These are phyloP conservation scores for Aspergillus sp. DNA, from an alignment of 2,329 filamentous ascomycete species.

Conservation along the genomic window DNA sequence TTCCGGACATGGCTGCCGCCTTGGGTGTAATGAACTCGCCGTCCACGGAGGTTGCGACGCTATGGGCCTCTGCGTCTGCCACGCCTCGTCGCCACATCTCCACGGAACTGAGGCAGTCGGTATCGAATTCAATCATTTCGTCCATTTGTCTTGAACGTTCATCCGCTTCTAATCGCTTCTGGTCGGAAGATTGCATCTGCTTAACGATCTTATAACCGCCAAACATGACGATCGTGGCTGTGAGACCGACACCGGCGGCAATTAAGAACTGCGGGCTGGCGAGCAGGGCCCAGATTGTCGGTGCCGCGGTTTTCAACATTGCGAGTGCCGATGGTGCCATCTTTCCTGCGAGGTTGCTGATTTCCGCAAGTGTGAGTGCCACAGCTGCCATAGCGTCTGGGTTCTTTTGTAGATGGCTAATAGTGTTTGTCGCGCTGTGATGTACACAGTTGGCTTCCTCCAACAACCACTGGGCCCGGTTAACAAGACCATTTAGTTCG, in stretches of 20 bases:
- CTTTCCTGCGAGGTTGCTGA: conserved; percentile 77
- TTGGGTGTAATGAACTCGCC: conserved; percentile 65
- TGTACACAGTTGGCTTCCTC: conserved; percentile 88
- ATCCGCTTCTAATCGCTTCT: neutral
- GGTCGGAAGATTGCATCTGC: conserved; percentile 58
- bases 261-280: conserved; percentile 93
- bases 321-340: conserved; percentile 78
- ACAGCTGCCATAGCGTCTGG: conserved; percentile 93
- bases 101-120: conserved; percentile 55
- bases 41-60: conserved; percentile 61
- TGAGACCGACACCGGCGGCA: conserved; percentile 81
- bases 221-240: conserved; percentile 92
- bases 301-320: conserved; percentile 75
- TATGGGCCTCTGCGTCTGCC: conserved; percentile 55
- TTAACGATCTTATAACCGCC: conserved; percentile 98
- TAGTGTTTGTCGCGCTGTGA: conserved; percentile 78
- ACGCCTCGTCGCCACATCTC: conserved; percentile 66
- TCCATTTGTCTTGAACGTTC: conserved; percentile 41
- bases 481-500: conserved; percentile 67
- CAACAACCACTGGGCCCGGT: conserved; percentile 72
- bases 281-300: conserved; percentile 81
- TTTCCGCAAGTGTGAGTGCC: conserved; percentile 85
- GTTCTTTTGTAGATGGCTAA: conserved; percentile 75
- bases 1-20: conserved; percentile 51
- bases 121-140: conserved; percentile 56